Evolutionary conservation across 768 basidiomycete genomes (phyloP).

Genomic region (Lactarius psammicola): DNA sequence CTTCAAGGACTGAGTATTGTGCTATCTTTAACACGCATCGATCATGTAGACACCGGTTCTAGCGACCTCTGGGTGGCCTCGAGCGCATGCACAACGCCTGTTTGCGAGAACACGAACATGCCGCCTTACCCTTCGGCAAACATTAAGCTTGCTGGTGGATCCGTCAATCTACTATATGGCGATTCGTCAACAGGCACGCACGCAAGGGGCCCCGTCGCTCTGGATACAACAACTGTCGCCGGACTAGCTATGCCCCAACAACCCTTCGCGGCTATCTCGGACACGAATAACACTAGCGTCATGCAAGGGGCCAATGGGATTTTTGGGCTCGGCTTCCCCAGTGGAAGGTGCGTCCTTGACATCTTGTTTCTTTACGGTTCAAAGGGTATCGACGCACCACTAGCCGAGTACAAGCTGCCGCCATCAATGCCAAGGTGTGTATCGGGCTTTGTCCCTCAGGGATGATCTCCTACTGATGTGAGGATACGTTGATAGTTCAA

Average conservation of each 20-base stretch:
- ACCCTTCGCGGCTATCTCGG: conserved; percentile 62
- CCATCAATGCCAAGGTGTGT: conserved; percentile 17
- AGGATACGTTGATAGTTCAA: conserved; percentile 14
- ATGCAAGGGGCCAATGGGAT: conserved; percentile 61
- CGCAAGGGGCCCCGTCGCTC: conserved; percentile 63
- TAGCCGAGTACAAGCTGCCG: conserved; percentile 19
- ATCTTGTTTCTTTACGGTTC: not conserved
- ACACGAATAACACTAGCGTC: conserved; percentile 63
- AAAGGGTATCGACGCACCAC: not conserved
- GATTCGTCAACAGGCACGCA: conserved; percentile 70
- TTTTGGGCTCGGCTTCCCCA: conserved; percentile 72
- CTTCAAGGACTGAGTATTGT: not conserved
- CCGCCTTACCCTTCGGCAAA: conserved; percentile 20
- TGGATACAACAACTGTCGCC: conserved; percentile 54
- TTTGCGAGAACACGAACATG: conserved; percentile 18
- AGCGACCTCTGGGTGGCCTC: conserved; percentile 27
- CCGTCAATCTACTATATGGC: conserved; percentile 58
- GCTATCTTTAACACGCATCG: not conserved
- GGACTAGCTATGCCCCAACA: conserved; percentile 51
- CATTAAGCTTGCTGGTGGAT: conserved; percentile 36
- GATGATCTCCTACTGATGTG: not conserved
- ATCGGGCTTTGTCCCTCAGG: not conserved
- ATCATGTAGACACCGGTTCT: conserved; percentile 25
- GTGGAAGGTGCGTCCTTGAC: conserved; percentile 21
- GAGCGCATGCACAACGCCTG: conserved; percentile 17